Evolutionary conservation across 129 eudicot species (phyloP).

Genomic region (Saposhnikovia divaricata): DNA sequence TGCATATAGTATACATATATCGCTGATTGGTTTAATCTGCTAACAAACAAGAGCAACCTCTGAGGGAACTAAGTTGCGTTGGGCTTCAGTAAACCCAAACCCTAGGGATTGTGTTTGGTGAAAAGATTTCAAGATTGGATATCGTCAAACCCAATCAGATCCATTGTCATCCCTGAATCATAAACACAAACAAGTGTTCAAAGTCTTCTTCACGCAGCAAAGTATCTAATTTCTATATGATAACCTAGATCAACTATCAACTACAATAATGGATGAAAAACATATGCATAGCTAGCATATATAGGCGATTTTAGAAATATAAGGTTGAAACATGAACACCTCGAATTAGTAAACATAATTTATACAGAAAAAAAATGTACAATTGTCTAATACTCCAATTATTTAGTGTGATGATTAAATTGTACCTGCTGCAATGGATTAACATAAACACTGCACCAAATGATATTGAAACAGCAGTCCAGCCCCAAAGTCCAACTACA

Average conservation of each 20-base stretch:
- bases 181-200: not conserved
- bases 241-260: not conserved
- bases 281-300: not conserved
- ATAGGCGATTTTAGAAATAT: too few relatives aligned
- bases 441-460: constrained; percentile 61
- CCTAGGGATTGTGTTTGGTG: not conserved
- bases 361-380: not conserved
- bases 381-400: not conserved
- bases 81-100: not conserved
- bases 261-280: not conserved
- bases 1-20: not conserved
- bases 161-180: not conserved
- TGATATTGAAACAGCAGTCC: constrained; percentile 72
- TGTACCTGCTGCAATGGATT: constrained; percentile 73
- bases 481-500: constrained; percentile 90
- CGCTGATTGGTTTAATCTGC: too few relatives aligned
- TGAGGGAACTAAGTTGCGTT: not conserved
- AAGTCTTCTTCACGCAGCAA: not conserved
- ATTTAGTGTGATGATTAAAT: not conserved
- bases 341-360: too few relatives aligned
- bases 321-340: not conserved
- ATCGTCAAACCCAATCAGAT: not conserved
- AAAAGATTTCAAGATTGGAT: not conserved
- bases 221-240: not conserved
- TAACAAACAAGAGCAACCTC: not conserved